Evolutionary conservation across 352 stramenopile species (phyloP).

Genomic region (Pythium coloratum): DNA sequence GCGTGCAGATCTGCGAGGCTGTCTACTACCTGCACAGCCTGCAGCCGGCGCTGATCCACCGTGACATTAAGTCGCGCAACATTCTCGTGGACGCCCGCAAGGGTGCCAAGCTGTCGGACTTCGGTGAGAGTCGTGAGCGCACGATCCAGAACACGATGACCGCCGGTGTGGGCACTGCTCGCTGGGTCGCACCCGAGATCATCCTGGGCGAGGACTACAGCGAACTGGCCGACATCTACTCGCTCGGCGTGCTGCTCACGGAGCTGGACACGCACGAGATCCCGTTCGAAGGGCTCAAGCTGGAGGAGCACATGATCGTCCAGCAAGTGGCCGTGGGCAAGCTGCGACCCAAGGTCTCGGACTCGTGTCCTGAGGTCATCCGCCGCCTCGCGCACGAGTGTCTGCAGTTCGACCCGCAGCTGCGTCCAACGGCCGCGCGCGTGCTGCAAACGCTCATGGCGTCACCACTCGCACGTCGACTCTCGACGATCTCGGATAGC

Average conservation of each 20-base stretch:
- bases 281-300: constrained; percentile 37
- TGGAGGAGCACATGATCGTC: constrained; percentile 83
- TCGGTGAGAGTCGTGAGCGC: constrained; percentile 73
- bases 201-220: constrained; percentile 68
- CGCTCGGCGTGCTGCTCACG: constrained; percentile 44
- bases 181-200: constrained; percentile 78
- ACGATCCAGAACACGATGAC: constrained; percentile 80
- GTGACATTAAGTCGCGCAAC: constrained; percentile 92
- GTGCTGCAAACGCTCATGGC: constrained; percentile 75
- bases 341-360: constrained; percentile 70
- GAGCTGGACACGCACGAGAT: constrained; percentile 56
- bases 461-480: constrained; percentile 54
- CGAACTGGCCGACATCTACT: constrained; percentile 51
- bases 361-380: constrained; percentile 77
- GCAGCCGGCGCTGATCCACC: constrained; percentile 88
- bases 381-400: constrained; percentile 76
- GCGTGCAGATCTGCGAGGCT: constrained; percentile 77
- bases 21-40: constrained; percentile 89
- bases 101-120: constrained; percentile 74
- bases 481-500: constrained; percentile 42
- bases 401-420: constrained; percentile 73
- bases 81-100: constrained; percentile 82
- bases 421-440: constrained; percentile 64
- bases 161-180: constrained; percentile 64
- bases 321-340: constrained; percentile 80